These are phyloP conservation scores for Colletotrichum magnum DNA, from an alignment of 2,329 filamentous ascomycete genomes.

Conservation along the genomic window DNA sequence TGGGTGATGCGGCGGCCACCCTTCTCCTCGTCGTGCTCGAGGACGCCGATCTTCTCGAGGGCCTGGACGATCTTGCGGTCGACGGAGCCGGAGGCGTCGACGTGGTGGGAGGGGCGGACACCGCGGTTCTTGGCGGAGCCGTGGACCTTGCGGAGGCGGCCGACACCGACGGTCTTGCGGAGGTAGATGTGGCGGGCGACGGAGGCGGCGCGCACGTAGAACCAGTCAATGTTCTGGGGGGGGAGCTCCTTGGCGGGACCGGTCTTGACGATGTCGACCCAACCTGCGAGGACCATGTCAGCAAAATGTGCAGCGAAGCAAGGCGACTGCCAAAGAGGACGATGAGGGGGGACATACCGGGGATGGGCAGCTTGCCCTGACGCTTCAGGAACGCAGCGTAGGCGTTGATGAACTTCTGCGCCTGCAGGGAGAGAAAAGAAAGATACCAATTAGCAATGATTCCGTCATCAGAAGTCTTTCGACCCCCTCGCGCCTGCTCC, in stretches of 20 bases:
- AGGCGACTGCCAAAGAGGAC: neutral
- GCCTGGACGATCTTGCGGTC: slow-evolving; percentile 98
- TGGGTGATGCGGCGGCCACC: slow-evolving; percentile 98
- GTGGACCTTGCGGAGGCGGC: slow-evolving; percentile 96
- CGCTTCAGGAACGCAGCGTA: slow-evolving; percentile 94
- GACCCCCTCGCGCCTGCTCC: slow-evolving; percentile 81
- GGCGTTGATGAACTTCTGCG: slow-evolving; percentile 90
- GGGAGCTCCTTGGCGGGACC: slow-evolving; percentile 96
- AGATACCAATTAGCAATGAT: slow-evolving; percentile 74
- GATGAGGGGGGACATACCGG: slow-evolving; percentile 71
- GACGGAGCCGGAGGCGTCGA: slow-evolving; percentile 93
- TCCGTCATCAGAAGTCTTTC: slow-evolving; percentile 82
- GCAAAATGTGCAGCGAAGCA: slow-evolving; percentile 22
- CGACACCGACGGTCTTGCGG: slow-evolving; percentile 99
- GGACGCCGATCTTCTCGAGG: slow-evolving; percentile 98
- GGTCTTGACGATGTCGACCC: slow-evolving; percentile 99
- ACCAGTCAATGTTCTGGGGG: slow-evolving; percentile 99
- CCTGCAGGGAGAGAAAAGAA: slow-evolving; percentile 64
- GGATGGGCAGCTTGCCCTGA: slow-evolving; percentile 92
- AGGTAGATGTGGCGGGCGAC: slow-evolving; percentile 99
- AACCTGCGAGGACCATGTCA: slow-evolving; percentile 71
- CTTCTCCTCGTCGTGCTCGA: slow-evolving; percentile 98
- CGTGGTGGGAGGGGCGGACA: slow-evolving; percentile 90
- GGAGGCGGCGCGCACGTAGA: slow-evolving; percentile 89
- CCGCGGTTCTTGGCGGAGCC: slow-evolving; percentile 98